Percentiles rank a stretch among this genome's conserved stretches.
These are phyloP conservation scores for Saccharomyces hybrid DNA, from an alignment of 1,139 yeast species.

Conservation along the genomic window DNA sequence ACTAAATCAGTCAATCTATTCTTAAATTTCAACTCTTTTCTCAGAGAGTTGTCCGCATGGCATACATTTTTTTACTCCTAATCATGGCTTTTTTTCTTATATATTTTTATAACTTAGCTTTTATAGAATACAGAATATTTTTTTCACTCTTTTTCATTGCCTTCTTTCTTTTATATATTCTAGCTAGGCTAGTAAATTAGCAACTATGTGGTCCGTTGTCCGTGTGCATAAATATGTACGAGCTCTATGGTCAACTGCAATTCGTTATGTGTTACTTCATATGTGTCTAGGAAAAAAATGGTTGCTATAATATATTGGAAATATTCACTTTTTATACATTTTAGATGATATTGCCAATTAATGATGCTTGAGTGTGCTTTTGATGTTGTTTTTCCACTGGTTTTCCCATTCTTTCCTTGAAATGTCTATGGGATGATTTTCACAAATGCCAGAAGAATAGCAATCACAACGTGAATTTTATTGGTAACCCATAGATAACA, in stretches of 20 bases:
- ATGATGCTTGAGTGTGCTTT: no score
- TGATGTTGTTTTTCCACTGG: neutral
- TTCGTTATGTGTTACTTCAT: no score
- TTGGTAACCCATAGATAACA: constrained; percentile 69
- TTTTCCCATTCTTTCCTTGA: neutral
- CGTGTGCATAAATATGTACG: no score
- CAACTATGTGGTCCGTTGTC: neutral
- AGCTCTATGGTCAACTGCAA: no score
- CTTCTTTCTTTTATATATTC: neutral
- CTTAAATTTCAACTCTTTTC: constrained; percentile 5
- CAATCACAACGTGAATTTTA: constrained; percentile 18
- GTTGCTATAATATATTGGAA: no score
- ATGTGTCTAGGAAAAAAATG: no score
- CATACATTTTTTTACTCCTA: neutral
- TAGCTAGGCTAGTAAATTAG: neutral
- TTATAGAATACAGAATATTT: neutral
- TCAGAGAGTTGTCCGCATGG: neutral
- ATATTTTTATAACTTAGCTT: neutral
- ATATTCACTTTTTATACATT: no score
- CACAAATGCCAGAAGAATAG: neutral
- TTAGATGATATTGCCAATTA: no score
- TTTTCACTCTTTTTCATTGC: neutral
- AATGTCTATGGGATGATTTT: neutral
- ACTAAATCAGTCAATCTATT: constrained; percentile 27
- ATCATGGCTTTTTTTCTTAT: neutral